Evolutionary conservation across 768 basidiomycete species (phyloP).

Genomic region (Strobilomyces echinocephalus): DNA sequence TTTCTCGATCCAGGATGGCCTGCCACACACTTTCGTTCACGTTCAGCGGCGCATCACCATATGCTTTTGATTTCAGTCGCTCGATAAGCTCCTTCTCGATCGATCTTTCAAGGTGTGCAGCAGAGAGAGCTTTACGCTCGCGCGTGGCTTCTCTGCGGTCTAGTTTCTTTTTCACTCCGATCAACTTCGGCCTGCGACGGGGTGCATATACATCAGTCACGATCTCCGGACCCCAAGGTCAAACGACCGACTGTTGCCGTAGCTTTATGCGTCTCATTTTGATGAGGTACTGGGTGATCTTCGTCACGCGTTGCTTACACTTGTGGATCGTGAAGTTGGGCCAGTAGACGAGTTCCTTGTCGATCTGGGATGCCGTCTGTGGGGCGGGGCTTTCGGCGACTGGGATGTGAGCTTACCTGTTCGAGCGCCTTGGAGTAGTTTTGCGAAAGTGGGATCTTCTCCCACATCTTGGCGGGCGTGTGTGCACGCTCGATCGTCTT

Average conservation of each 20-base stretch:
- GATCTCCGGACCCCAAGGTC: background rate
- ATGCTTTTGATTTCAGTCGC: slow-evolving; percentile 92
- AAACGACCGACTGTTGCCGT: slow-evolving; percentile 65
- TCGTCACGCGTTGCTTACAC: slow-evolving; percentile 98
- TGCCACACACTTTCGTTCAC: slow-evolving; percentile 98
- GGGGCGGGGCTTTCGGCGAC: background rate
- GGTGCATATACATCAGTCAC: background rate
- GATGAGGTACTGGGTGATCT: slow-evolving; percentile 98
- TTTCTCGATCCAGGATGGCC: slow-evolving; percentile 81
- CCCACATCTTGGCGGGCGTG: slow-evolving; percentile 97
- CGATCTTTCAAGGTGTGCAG: slow-evolving; percentile 89
- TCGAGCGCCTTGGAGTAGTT: slow-evolving; percentile 94
- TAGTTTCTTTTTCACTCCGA: slow-evolving; percentile 96
- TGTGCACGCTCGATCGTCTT: slow-evolving; percentile 99
- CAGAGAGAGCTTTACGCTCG: slow-evolving; percentile 93
- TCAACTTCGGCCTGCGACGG: slow-evolving; percentile 76
- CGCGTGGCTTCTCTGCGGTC: slow-evolving; percentile 88
- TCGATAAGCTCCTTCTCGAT: slow-evolving; percentile 97
- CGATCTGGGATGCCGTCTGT: slow-evolving; percentile 58
- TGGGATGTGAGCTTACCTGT: slow-evolving; percentile 56
- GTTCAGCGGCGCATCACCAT: slow-evolving; percentile 95
- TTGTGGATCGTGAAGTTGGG: slow-evolving; percentile 97
- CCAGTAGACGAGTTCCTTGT: slow-evolving; percentile 95
- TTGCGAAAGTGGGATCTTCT: slow-evolving; percentile 85
- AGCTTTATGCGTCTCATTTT: slow-evolving; percentile 92